Conservation (phyloP, 1,139 yeast species). For the Taphrina wiesneri region DNA sequence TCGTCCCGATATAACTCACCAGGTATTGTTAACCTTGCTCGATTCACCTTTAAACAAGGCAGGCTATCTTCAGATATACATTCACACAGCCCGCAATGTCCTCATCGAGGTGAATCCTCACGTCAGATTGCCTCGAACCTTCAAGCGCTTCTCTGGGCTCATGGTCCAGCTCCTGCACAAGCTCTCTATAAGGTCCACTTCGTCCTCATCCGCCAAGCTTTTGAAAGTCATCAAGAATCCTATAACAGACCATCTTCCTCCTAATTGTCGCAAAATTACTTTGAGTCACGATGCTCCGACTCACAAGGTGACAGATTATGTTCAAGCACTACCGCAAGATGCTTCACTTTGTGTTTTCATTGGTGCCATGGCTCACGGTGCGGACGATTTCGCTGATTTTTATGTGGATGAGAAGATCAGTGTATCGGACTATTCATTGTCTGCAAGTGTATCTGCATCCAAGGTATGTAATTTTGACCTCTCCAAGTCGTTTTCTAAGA, state of each 20-base stretch:
- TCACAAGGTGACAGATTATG: slow-evolving; percentile 84
- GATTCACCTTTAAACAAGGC: slow-evolving; percentile 98
- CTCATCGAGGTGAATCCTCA: slow-evolving; percentile 93
- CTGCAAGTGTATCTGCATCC: slow-evolving; percentile 97
- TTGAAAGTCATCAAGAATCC: slow-evolving; percentile 95
- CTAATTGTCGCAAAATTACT: slow-evolving; percentile 90
- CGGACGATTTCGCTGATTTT: slow-evolving; percentile 95
- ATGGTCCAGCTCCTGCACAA: slow-evolving; percentile 96
- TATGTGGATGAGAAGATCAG: slow-evolving; percentile 95
- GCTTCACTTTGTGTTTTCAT: slow-evolving; percentile 97
- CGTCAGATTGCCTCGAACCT: slow-evolving; percentile 96
- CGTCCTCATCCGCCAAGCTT: slow-evolving; percentile 81
- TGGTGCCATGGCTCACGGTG: slow-evolving; percentile 99
- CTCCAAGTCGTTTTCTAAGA: neutral
- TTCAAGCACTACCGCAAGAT: slow-evolving; percentile 72
- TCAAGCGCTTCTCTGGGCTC: slow-evolving; percentile 93
- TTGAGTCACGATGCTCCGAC: slow-evolving; percentile 92
- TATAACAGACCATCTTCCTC: slow-evolving; percentile 92
- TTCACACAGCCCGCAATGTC: slow-evolving; percentile 92
- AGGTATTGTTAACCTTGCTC: slow-evolving; percentile 69
- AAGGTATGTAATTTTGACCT: slow-evolving; percentile 47
- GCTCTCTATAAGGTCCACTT: slow-evolving; percentile 87
- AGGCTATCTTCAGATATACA: slow-evolving; percentile 92
- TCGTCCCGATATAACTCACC: slow-evolving; percentile 94
- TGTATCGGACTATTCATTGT: slow-evolving; percentile 88